Percentiles rank a stretch among this genome's conserved stretches.
Conservation (phyloP, 805 yeast genomes). For the Blastobotrys attinorum region DNA sequence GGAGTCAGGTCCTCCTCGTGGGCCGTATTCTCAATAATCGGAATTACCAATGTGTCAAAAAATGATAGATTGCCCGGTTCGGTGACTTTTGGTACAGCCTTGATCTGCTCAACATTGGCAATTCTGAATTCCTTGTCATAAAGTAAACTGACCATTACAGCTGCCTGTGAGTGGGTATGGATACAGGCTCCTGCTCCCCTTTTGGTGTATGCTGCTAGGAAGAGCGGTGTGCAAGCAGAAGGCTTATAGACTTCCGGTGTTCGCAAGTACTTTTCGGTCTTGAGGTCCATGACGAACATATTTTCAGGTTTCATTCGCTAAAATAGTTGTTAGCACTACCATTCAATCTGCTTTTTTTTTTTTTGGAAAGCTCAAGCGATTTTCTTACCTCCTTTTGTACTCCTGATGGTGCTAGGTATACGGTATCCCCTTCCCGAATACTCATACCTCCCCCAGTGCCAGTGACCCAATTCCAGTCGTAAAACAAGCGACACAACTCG, state of each 20-base stretch:
- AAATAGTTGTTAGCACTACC: not conserved
- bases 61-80: slow-evolving; percentile 63
- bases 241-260: slow-evolving; percentile 68
- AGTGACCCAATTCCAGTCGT: slow-evolving; percentile 80
- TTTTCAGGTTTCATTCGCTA: slow-evolving; percentile 66
- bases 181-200: slow-evolving; percentile 86
- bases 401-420: slow-evolving; percentile 90
- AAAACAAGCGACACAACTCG: slow-evolving; percentile 68
- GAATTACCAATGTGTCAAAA: slow-evolving; percentile 70
- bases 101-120: slow-evolving; percentile 81
- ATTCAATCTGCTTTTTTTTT: not conserved
- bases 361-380: not conserved
- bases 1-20: slow-evolving; percentile 74
- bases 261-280: slow-evolving; percentile 44
- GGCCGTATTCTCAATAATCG: slow-evolving; percentile 86
- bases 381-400: slow-evolving; percentile 68
- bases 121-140: slow-evolving; percentile 67
- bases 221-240: slow-evolving; percentile 90
- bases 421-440: slow-evolving; percentile 46
- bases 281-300: slow-evolving; percentile 66
- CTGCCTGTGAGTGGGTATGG: slow-evolving; percentile 87
- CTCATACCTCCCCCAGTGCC: slow-evolving; percentile 97
- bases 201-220: slow-evolving; percentile 59
- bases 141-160: slow-evolving; percentile 71
- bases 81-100: slow-evolving; percentile 70